Base-by-base conservation (phyloP, 2,329 filamentous ascomycete genomes). In the Fusarium oligoseptatum region DNA sequence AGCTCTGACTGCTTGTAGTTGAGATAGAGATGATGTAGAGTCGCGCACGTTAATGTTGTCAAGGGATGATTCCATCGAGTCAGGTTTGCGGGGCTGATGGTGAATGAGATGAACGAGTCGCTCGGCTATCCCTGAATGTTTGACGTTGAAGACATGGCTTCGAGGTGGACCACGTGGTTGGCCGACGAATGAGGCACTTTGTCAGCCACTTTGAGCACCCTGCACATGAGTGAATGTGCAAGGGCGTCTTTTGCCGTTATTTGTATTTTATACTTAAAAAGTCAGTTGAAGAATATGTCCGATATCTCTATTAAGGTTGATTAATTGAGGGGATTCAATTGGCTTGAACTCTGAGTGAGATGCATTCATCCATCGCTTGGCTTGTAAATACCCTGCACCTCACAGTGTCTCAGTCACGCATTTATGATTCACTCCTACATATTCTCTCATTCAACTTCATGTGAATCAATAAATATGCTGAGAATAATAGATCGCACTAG, bases 141-240 rank as follows among this genome's bases (percentile, higher is more conserved):
- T 41, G 55, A 62, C 48, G 56, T 70, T 63, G 60, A 48, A 60
- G 67, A 68, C 68, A 58, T n/a, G 56, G 36, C 15, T 55, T 32
- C 32, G 60, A 67, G 43, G 68, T 69, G 68, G 66, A 60, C 72
- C 72, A 74, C 72, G 72, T 74, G 72, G 65, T 64, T 64, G 41
- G 58, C 57, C 60, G 55, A 67, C 61, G 52, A 74, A 63, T 67
- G 57, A 64, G 65, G 58, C 17, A 45, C 52, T 65, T 22, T 62
- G 69, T 58, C 56, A 27, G 56, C 36, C 56, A 58, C 56, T 39
- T 39, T 58, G 9, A 27, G 61, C 62, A 67, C 17, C 12, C 17
- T 36, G 29, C 17, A 39, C 36, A 24, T 45, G 12, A 29, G 20
- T 27, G 32, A 61, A 4, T 43, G 20, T 55, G 22, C 4, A 43